Base-by-base conservation (phyloP, 192 early-diverging fungal species). In the Helicostylum pulchrum region DNA sequence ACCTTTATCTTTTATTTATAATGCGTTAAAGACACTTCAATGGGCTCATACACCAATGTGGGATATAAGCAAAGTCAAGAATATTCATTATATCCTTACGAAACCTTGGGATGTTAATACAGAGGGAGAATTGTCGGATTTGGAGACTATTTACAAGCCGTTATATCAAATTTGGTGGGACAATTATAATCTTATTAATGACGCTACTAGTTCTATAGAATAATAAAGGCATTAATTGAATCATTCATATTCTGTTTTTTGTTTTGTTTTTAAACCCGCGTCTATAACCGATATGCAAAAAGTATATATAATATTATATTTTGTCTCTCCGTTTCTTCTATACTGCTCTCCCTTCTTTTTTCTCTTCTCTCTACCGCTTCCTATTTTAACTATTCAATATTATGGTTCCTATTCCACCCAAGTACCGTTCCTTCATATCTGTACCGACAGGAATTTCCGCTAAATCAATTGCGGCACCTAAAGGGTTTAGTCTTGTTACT, bases 21-120 rank as follows among this genome's bases (percentile, higher is more conserved):
- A 83, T 60, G 81, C 81, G 2, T 56, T 83, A 19, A 83, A 83
- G 49, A 74, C 74, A 9, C 42, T 83, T 15, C 56, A 62, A 7
- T 61, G 36, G 7, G 56, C 65, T 23, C 81, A 83, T 46, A 3
- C 60, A 20, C 19, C 58, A 3, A 67, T 80, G 60, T 83, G 81
- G 81, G 19, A 73, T 9, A 56, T 64, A 3, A 12, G 19, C 0
- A 20, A 15, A 26, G 43, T 80, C 2, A 75, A 76, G 21, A 78
- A 78, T 58, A 53, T 78, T 23, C 79, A 80, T 63, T 80, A 80
- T 26, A 80, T 80, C n/a, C 36, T 76, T 10, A 10, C 21, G 3
- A 80, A 80, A 53, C 78, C 78, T 15, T 80, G 78, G 78, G 69
- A 74, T 32, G 17, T 48, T 10, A 53, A 71, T 52, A 19, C n/a